These are phyloP conservation scores for Termitomyces titanicus DNA, from an alignment of 768 basidiomycete species.

Conservation along the genomic window DNA sequence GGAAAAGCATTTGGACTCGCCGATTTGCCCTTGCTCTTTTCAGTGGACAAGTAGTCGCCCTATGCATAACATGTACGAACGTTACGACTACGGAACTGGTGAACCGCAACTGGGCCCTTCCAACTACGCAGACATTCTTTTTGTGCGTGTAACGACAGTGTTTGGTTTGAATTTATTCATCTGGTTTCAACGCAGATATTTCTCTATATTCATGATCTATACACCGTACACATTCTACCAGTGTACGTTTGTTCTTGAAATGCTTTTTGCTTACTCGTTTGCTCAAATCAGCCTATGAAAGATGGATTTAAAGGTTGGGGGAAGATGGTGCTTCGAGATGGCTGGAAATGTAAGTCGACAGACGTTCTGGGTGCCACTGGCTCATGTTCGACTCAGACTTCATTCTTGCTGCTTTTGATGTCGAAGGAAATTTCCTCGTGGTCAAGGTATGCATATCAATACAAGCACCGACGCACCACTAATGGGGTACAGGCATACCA, in stretches of 20 bases:
- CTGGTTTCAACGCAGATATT: constrained; percentile 50
- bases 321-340: constrained; percentile 67
- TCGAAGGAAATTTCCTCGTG: constrained; percentile 86
- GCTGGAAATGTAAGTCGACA: constrained; percentile 75
- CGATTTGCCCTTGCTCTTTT: constrained; percentile 67
- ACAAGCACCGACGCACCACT: neutral
- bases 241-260: constrained; percentile 44
- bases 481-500: constrained; percentile 57
- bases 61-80: constrained; percentile 88
- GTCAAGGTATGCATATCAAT: constrained; percentile 48
- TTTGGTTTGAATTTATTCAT: neutral
- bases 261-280: neutral
- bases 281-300: constrained; percentile 23
- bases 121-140: constrained; percentile 83
- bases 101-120: constrained; percentile 62
- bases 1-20: constrained; percentile 75
- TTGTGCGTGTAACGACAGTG: constrained; percentile 46
- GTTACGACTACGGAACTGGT: constrained; percentile 81
- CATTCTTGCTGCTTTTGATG: constrained; percentile 75
- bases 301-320: constrained; percentile 86
- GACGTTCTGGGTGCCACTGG: neutral
- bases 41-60: constrained; percentile 78
- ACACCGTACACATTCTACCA: constrained; percentile 89
- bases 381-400: constrained; percentile 46
- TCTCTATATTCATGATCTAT: constrained; percentile 69